Conservation (phyloP, 2,329 filamentous ascomycete genomes). For the Rutstroemia sp. region DNA sequence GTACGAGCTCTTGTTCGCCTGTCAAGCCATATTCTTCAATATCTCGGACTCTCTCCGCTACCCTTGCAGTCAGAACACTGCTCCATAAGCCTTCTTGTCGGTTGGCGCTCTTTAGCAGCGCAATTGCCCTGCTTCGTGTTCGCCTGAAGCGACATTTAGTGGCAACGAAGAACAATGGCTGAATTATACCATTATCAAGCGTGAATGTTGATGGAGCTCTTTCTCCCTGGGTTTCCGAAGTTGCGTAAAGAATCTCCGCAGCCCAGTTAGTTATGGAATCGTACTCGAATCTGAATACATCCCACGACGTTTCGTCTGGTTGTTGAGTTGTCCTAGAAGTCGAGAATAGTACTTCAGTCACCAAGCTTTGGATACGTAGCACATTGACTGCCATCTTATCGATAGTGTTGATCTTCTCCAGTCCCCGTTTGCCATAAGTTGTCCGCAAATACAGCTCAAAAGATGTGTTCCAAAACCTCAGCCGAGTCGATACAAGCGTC, state of each 20-base stretch:
- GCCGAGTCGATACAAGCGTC: background rate
- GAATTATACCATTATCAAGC: slow-evolving; percentile 53
- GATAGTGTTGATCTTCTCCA: background rate
- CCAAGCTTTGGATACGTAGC: background rate
- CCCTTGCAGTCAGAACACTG: slow-evolving; percentile 6
- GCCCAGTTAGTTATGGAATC: slow-evolving; percentile 4
- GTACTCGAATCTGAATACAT: slow-evolving; percentile 2
- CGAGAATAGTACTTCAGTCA: slow-evolving; percentile 1
- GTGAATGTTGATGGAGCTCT: slow-evolving; percentile 37
- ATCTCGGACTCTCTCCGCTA: slow-evolving; percentile 10
- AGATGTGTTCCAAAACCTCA: background rate
- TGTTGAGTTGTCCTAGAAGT: background rate
- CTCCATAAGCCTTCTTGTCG: slow-evolving; percentile 62
- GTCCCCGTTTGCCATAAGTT: background rate
- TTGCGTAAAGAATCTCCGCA: background rate
- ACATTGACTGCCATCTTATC: background rate
- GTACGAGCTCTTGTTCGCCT: background rate
- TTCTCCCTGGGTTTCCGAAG: background rate
- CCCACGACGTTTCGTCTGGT: slow-evolving; percentile 9
- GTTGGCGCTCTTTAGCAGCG: slow-evolving; percentile 48
- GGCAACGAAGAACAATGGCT: slow-evolving; percentile 54
- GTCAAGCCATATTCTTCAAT: slow-evolving; percentile 11
- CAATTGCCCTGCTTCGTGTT: slow-evolving; percentile 52
- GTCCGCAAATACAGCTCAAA: background rate
- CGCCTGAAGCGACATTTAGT: slow-evolving; percentile 52